Evolutionary conservation across 2,329 filamentous ascomycete genomes (phyloP).

Genomic region (Talaromyces sp.): DNA sequence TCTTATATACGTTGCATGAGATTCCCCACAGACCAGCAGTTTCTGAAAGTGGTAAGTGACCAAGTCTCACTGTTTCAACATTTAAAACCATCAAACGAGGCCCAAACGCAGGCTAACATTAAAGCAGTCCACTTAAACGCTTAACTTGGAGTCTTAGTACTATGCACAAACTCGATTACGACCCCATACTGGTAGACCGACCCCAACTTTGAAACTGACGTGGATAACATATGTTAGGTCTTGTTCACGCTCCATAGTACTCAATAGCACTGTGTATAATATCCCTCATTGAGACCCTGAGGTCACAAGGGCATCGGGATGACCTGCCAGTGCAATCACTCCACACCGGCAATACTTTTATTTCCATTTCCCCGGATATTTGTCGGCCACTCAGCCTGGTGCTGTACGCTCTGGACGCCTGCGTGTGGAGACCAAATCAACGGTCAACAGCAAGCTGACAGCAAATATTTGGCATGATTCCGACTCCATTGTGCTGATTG

Average conservation of each 20-base stretch:
- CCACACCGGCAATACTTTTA: background rate
- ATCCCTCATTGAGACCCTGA: background rate
- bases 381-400: background rate
- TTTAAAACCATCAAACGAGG: background rate
- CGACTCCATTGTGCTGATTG: background rate
- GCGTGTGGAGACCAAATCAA: background rate
- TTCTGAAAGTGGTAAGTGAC: background rate
- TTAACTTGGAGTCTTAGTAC: background rate
- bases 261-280: background rate
- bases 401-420: background rate
- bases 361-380: background rate
- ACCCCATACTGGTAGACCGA: background rate
- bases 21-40: background rate
- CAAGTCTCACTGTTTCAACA: background rate
- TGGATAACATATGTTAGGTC: background rate
- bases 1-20: background rate
- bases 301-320: background rate
- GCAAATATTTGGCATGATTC: background rate
- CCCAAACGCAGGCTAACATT: background rate
- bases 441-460: background rate
- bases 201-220: background rate
- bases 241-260: too few relatives aligned
- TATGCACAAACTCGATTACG: background rate
- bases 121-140: background rate
- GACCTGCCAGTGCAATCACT: background rate